These are phyloP conservation scores for Angomonas ambiguus DNA, from an alignment of 208 protist species.

Conservation along the genomic window DNA sequence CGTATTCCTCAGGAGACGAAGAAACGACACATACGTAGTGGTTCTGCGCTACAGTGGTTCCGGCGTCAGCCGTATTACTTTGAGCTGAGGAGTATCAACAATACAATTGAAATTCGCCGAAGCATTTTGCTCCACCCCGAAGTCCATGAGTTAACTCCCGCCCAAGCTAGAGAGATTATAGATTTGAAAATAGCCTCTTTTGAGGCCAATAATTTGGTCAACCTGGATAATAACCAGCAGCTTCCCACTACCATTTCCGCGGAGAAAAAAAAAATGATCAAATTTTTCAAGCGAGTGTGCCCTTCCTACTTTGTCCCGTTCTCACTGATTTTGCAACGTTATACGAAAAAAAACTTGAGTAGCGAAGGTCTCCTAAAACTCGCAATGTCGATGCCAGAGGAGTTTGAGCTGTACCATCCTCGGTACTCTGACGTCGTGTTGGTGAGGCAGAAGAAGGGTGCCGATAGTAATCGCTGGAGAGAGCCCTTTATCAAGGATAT, in stretches of 20 bases:
- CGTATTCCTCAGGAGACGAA: slow-evolving; percentile 50
- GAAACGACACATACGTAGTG: slow-evolving; percentile 58
- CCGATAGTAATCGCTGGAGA: slow-evolving; percentile 65
- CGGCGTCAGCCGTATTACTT: slow-evolving; percentile 84
- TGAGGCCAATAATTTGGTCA: slow-evolving; percentile 60
- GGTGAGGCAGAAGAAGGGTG: slow-evolving; percentile 55
- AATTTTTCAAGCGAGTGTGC: slow-evolving; percentile 70
- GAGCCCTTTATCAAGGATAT: slow-evolving; percentile 59
- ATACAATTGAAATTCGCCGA: slow-evolving; percentile 69
- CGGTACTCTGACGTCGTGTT: slow-evolving; percentile 50
- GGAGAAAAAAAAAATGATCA: slow-evolving; percentile 29
- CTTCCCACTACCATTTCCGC: slow-evolving; percentile 12
- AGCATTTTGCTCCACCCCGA: slow-evolving; percentile 77
- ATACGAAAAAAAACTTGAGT: slow-evolving; percentile 74
- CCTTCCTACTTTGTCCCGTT: slow-evolving; percentile 72
- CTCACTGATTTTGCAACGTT: slow-evolving; percentile 68
- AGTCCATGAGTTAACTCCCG: slow-evolving; percentile 56
- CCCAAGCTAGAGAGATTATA: slow-evolving; percentile 46
- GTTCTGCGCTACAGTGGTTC: slow-evolving; percentile 61
- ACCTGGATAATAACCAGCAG: slow-evolving; percentile 34
- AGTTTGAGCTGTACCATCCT: slow-evolving; percentile 58
- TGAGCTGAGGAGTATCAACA: slow-evolving; percentile 66
- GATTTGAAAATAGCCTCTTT: neutral
- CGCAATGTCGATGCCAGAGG: slow-evolving; percentile 24
- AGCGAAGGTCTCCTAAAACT: slow-evolving; percentile 30